phyloP scores from a whole-genome alignment of 2,329 filamentous ascomycete species.

The Exophiala spinifera region DNA sequence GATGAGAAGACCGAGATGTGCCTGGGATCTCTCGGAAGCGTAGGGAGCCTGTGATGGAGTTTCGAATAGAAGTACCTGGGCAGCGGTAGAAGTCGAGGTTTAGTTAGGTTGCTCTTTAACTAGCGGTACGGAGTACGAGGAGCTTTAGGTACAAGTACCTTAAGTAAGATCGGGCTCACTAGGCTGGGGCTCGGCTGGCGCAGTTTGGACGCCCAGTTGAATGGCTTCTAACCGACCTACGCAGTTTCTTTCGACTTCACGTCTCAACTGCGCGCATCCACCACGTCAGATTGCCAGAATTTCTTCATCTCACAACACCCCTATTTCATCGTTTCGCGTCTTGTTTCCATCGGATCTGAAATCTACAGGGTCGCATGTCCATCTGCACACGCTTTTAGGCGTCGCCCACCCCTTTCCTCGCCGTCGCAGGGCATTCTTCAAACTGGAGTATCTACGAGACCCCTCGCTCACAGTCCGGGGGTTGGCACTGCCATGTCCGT shows the following conservation, averaged over 20 bases:
- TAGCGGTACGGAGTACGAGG: too few relatives aligned
- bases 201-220: conserved; percentile 2
- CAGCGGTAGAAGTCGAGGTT: too few relatives aligned
- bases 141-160: too few relatives aligned
- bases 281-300: conserved; percentile 13
- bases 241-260: conserved; percentile 26
- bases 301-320: conserved; percentile 24
- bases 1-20: too few relatives aligned
- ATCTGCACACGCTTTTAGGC: conserved; percentile 15
- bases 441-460: conserved; percentile 45
- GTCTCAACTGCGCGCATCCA: conserved; percentile 21
- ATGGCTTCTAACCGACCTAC: background rate
- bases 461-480: conserved; percentile 44
- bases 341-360: conserved; percentile 15
- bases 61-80: background rate
- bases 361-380: conserved; percentile 13
- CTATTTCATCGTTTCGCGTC: conserved; percentile 17
- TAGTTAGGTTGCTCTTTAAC: background rate
- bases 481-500: conserved; percentile 57
- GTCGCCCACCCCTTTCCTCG: conserved; percentile 9
- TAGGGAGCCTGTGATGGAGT: background rate
- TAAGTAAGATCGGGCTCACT: background rate
- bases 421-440: conserved; percentile 31
- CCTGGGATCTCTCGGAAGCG: too few relatives aligned
- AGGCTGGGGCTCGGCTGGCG: conserved; percentile 13